Evolutionary conservation across 805 yeast genomes (phyloP).

Genomic region (Zygotorulaspora danielsina): DNA sequence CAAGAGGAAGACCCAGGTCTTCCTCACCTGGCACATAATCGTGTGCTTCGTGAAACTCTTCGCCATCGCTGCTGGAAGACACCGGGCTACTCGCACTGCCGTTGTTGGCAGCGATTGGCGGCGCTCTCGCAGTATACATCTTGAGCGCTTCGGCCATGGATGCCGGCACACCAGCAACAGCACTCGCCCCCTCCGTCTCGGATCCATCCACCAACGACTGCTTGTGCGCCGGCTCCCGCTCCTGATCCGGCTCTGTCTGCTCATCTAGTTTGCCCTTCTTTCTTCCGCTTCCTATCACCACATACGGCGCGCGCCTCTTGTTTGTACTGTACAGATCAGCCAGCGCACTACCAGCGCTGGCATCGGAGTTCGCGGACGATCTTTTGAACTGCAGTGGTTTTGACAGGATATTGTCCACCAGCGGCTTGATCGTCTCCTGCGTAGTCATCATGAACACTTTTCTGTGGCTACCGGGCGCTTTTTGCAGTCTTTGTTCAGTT

Average conservation of each 20-base stretch:
- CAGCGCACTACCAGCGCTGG: constrained; percentile 34
- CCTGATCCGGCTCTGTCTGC: too few species aligned
- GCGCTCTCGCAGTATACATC: constrained; percentile 24
- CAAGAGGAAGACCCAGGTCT: constrained; percentile 29
- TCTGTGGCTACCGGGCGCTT: too few species aligned
- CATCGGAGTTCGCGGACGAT: constrained; percentile 10
- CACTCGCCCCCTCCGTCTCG: constrained; percentile 29
- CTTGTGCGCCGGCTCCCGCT: constrained; percentile 32
- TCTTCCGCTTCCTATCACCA: constrained; percentile 34
- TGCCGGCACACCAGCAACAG: constrained; percentile 56
- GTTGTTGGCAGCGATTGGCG: neutral
- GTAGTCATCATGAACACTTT: too few species aligned
- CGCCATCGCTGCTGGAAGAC: constrained; percentile 8
- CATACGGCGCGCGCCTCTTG: constrained; percentile 47
- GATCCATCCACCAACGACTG: neutral
- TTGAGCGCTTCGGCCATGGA: constrained; percentile 47
- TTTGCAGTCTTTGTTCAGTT: too few species aligned
- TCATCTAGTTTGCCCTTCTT: constrained; percentile 10
- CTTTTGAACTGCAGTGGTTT: constrained; percentile 61
- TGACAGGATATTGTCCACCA: constrained; percentile 56
- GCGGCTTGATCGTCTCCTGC: constrained; percentile 40
- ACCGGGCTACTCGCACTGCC: neutral
- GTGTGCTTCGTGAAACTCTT: constrained; percentile 25
- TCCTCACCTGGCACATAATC: constrained; percentile 28
- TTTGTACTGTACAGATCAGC: constrained; percentile 48